phyloP scores from a whole-genome alignment of 2,329 filamentous ascomycete genomes.

The Colletotrichum abscissum region DNA sequence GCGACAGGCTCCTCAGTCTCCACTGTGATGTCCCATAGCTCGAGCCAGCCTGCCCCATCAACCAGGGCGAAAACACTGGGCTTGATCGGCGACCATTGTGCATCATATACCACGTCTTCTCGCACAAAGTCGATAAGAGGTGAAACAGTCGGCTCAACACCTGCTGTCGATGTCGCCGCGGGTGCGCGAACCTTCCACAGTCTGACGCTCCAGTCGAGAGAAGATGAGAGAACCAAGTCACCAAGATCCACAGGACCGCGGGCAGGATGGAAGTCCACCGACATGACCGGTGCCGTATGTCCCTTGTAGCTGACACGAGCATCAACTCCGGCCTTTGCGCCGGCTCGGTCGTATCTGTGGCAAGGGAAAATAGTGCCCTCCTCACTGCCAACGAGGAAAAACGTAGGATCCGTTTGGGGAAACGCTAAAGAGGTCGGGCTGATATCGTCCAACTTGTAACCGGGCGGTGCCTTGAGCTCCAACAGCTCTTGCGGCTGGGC shows the following conservation, averaged over 20 bases:
- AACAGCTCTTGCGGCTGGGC: conserved; percentile 95
- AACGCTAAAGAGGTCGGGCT: conserved; percentile 96
- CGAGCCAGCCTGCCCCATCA: conserved; percentile 90
- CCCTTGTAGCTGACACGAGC: conserved; percentile 88
- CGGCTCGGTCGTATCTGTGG: conserved; percentile 95
- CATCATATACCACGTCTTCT: conserved; percentile 97
- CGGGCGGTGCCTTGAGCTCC: conserved; percentile 85
- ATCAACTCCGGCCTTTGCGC: conserved; percentile 96
- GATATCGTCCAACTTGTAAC: conserved; percentile 92
- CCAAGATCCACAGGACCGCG: conserved; percentile 93
- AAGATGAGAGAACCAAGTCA: conserved; percentile 91
- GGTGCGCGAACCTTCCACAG: conserved; percentile 93
- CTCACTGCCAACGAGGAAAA: conserved; percentile 96
- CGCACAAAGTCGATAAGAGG: conserved; percentile 91
- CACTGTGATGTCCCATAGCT: conserved; percentile 94
- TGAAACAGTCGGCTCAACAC: conserved; percentile 65
- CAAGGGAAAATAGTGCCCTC: conserved; percentile 97
- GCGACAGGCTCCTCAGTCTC: conserved; percentile 94
- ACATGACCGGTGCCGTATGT: conserved; percentile 95
- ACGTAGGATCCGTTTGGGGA: conserved; percentile 93
- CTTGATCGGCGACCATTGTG: conserved; percentile 92
- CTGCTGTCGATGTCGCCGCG: conserved; percentile 74
- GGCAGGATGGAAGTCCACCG: conserved; percentile 93
- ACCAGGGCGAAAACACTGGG: conserved; percentile 95
- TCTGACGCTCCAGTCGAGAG: conserved; percentile 96